phyloP scores from a whole-genome alignment of 345 rosid genomes.

The Mercurialis annua region DNA sequence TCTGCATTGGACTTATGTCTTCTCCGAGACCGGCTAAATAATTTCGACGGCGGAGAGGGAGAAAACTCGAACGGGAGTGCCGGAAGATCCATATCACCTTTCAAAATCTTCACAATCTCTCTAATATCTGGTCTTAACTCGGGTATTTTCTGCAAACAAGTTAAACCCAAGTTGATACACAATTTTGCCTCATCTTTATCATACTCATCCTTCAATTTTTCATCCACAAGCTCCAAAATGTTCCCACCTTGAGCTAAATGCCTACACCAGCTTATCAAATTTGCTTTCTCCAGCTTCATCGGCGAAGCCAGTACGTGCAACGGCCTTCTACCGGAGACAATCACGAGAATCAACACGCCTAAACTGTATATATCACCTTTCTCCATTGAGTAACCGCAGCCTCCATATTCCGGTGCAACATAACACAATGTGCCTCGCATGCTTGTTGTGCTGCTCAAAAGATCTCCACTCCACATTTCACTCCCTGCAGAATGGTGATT shows the following conservation, averaged over 20 bases:
- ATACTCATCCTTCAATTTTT: slow-evolving; percentile 65
- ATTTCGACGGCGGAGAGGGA: slow-evolving; percentile 80
- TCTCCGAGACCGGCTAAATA: slow-evolving; percentile 53
- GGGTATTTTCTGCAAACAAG: slow-evolving; percentile 83
- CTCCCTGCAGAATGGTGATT: slow-evolving; percentile 54
- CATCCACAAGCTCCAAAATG: slow-evolving; percentile 83
- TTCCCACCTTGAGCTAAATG: slow-evolving; percentile 84
- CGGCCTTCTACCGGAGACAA: slow-evolving; percentile 92
- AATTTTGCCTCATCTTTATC: slow-evolving; percentile 73
- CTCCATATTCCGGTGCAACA: slow-evolving; percentile 90
- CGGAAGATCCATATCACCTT: slow-evolving; percentile 84
- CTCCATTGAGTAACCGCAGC: slow-evolving; percentile 87
- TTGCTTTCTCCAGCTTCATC: slow-evolving; percentile 94
- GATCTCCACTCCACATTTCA: slow-evolving; percentile 97
- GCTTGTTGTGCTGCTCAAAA: slow-evolving; percentile 97
- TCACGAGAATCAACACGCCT: slow-evolving; percentile 88
- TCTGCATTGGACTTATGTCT: slow-evolving; percentile 51
- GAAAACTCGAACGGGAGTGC: slow-evolving; percentile 71
- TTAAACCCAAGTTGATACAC: slow-evolving; percentile 82
- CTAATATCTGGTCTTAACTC: slow-evolving; percentile 83
- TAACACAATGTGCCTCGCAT: slow-evolving; percentile 98
- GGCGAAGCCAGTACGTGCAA: slow-evolving; percentile 90
- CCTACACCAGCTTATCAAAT: slow-evolving; percentile 93
- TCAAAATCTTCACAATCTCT: slow-evolving; percentile 73
- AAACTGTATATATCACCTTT: slow-evolving; percentile 95